Evolutionary conservation across 2,329 filamentous ascomycete genomes (phyloP).

Genomic region (Hymenoscyphus infarciens): DNA sequence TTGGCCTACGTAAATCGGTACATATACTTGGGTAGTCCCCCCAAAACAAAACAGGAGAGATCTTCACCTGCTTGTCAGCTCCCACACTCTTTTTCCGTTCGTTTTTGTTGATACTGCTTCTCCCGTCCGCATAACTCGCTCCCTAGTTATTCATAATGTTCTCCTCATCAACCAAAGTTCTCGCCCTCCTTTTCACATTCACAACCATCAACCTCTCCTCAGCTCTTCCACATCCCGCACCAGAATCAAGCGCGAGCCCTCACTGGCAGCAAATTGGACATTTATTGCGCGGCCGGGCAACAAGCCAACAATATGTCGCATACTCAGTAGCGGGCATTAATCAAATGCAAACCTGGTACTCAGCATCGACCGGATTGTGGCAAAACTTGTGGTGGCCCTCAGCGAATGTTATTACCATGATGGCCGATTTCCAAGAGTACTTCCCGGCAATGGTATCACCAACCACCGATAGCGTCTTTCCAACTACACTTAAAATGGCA

Average conservation of each 20-base stretch:
- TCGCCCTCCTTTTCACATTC: conserved; percentile 7
- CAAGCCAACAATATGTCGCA: conserved; percentile 23
- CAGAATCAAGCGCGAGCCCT: conserved; percentile 9
- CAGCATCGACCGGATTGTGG: conserved; percentile 58
- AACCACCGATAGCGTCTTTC: conserved; percentile 25
- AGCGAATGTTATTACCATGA: conserved; percentile 61
- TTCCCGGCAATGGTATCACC: conserved; percentile 21
- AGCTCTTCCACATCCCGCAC: conserved; percentile 12
- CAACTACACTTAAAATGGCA: conserved; percentile 27
- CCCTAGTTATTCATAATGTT: conserved; percentile 14
- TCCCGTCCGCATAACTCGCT: background rate
- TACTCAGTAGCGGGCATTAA: conserved; percentile 36
- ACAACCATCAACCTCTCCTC: conserved; percentile 10
- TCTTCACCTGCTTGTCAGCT: background rate
- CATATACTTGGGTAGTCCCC: background rate
- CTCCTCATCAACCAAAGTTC: background rate
- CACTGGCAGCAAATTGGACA: conserved; percentile 6
- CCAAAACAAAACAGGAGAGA: background rate
- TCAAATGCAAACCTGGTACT: conserved; percentile 59
- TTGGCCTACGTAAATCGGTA: background rate
- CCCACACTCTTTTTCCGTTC: background rate
- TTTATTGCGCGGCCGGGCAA: conserved; percentile 14
- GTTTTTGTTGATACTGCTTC: conserved; percentile 1
- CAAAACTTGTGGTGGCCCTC: conserved; percentile 66
- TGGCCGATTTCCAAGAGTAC: conserved; percentile 49